Evolutionary conservation across 2,329 filamentous ascomycete genomes (phyloP), one percentile per base, ranked within the genome.

Genomic region (Pseudonectria buxi): DNA sequence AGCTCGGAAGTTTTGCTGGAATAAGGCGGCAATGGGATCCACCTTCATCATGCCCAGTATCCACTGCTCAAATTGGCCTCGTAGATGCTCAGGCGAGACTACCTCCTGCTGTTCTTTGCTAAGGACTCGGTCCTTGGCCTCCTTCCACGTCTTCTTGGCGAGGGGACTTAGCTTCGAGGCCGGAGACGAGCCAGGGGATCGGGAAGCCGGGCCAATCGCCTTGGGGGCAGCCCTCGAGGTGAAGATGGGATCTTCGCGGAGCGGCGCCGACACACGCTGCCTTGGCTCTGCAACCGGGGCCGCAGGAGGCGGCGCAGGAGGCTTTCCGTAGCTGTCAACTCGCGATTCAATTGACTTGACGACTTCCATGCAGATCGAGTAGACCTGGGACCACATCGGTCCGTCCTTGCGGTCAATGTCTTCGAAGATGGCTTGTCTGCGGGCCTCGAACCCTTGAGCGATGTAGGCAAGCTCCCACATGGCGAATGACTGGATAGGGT

Each of bases 401-500:
- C 83, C 86, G 29, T 82, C 83, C 35, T 78, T 77, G 41, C 88
- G 83, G 48, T 94, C 86, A 42, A 95, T 85, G 49, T 96, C 90
- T 39, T 81, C 78, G 60, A 86, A 95, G 36, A 96, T 86, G 14
- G 78, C 76, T 58, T 83, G 85, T 34, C 90, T 77, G 24, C 88
- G 79, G n/a, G 78, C 72, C 12, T 81, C 72, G 44, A 84, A 89
- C 35, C 78, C 74, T 37, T 83, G 75, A 26, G 85, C 81, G 48
- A 95, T 94, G 37, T 86, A 72, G 22, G 79, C 78, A 18, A 95
- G 68, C 55, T 96, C 90, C 89, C 89, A 95, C 60, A 94, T 83
- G 12, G 90, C 89, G 58, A 94, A 94, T 1, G 78, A 74, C 74
- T 85, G 40, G 14, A n/a, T 27, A 5, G 32, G 41, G 44, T 62